Conservation (phyloP, 257 asterid genomes). For the Vinca minor region DNA sequence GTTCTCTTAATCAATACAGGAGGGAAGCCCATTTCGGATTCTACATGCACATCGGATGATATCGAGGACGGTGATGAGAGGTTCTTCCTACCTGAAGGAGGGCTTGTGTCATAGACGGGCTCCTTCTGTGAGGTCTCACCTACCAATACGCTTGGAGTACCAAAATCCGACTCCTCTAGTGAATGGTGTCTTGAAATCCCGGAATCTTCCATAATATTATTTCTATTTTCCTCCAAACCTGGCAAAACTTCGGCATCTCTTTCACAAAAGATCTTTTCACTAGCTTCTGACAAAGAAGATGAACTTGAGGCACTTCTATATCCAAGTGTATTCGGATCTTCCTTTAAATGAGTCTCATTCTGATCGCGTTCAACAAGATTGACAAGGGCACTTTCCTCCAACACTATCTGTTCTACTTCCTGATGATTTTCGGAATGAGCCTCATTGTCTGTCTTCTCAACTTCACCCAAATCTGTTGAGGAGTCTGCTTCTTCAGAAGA, state of each 20-base stretch:
- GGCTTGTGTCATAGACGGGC: slow-evolving; percentile 66
- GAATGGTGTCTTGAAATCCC: slow-evolving; percentile 26
- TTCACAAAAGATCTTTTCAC: slow-evolving; percentile 28
- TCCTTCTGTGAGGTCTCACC: slow-evolving; percentile 29
- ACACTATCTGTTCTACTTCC: slow-evolving; percentile 7
- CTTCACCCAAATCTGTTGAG: slow-evolving; percentile 23
- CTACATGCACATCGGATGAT: slow-evolving; percentile 42
- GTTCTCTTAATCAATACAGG: slow-evolving; percentile 31
- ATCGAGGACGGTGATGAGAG: slow-evolving; percentile 41
- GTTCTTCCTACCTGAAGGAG: slow-evolving; percentile 28
- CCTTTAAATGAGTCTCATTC: slow-evolving; percentile 13
- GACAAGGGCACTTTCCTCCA: slow-evolving; percentile 12
- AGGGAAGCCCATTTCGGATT: slow-evolving; percentile 27
- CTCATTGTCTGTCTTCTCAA: slow-evolving; percentile 26
- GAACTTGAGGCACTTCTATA: slow-evolving; percentile 47
- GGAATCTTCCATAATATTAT: slow-evolving; percentile 24
- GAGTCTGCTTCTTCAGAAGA: slow-evolving; percentile 49
- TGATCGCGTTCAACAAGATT: slow-evolving; percentile 13
- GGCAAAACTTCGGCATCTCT: slow-evolving; percentile 36
- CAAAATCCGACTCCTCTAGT: slow-evolving; percentile 25
- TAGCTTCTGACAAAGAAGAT: slow-evolving; percentile 53
- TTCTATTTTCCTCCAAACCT: slow-evolving; percentile 25
- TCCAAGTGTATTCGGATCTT: slow-evolving; percentile 17
- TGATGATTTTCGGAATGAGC: slow-evolving; percentile 10
- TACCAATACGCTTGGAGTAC: slow-evolving; percentile 10